A percentile compares a stretch with the other conserved stretches of the same genome.
Conservation (phyloP, 176 grass and related monocot species). For the Hsuehochloa calcarea region DNA sequence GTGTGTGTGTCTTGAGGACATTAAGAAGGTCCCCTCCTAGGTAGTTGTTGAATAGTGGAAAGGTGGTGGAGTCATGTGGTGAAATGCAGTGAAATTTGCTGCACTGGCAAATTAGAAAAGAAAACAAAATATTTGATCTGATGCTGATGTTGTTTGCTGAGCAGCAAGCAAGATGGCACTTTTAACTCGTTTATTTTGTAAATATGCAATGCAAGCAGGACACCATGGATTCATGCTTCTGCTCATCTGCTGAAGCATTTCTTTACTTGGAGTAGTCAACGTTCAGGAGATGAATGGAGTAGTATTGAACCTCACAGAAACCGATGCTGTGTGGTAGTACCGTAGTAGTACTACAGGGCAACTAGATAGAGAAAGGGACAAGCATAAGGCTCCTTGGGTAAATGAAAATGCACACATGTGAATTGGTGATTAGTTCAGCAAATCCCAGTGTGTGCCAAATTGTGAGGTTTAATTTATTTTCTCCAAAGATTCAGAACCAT, state of each 20-base stretch:
- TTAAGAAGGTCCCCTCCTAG: neutral
- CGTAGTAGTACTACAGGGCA: neutral
- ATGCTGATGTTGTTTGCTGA: constrained; percentile 18
- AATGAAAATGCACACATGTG: neutral
- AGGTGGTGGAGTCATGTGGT: constrained; percentile 20
- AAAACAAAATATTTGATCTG: neutral
- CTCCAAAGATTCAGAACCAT: neutral
- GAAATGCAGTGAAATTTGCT: constrained; percentile 1
- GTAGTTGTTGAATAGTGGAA: constrained; percentile 39
- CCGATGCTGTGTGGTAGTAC: too few species aligned
- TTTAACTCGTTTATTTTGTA: neutral
- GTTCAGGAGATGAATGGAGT: neutral
- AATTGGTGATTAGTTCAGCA: neutral
- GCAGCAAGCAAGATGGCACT: neutral
- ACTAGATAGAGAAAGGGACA: neutral
- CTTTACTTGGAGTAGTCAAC: neutral
- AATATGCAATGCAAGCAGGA: neutral
- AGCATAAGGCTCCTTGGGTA: neutral
- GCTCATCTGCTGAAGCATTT: neutral
- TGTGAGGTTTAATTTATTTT: neutral
- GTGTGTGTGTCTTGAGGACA: neutral
- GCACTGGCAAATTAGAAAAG: neutral
- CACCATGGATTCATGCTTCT: neutral
- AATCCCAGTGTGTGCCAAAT: neutral
- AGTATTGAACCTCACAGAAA: too few species aligned